These are phyloP conservation scores for Pythium vanterpoolii DNA, from an alignment of 352 stramenopile genomes.

Conservation along the genomic window DNA sequence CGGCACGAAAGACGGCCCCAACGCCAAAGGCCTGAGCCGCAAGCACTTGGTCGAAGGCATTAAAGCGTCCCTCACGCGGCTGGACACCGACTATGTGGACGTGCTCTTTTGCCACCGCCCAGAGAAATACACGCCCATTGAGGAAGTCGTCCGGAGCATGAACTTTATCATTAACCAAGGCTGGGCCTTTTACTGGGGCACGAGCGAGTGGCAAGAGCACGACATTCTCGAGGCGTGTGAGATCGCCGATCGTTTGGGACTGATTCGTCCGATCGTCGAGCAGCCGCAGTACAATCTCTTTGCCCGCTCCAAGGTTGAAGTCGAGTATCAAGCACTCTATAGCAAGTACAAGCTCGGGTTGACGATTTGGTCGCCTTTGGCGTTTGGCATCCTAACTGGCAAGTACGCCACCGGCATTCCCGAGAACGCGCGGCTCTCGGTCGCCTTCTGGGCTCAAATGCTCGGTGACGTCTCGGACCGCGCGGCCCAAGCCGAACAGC, in stretches of 20 bases:
- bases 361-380: slow-evolving; percentile 46
- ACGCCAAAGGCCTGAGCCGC: slow-evolving; percentile 28
- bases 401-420: slow-evolving; percentile 47
- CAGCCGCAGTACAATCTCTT: slow-evolving; percentile 61
- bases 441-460: too few relatives aligned
- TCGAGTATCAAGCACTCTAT: slow-evolving; percentile 42
- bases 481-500: slow-evolving; percentile 14
- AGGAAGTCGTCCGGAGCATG: slow-evolving; percentile 53
- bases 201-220: slow-evolving; percentile 41
- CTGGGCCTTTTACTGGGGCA: slow-evolving; percentile 52
- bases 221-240: slow-evolving; percentile 41
- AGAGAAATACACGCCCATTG: slow-evolving; percentile 33
- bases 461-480: slow-evolving; percentile 15
- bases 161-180: slow-evolving; percentile 37
- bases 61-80: slow-evolving; percentile 34
- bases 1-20: too few relatives aligned
- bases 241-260: slow-evolving; percentile 30
- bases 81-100: slow-evolving; percentile 46
- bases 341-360: slow-evolving; percentile 39
- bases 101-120: slow-evolving; percentile 37
- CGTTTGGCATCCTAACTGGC: slow-evolving; percentile 47
- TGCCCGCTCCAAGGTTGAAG: slow-evolving; percentile 23
- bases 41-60: slow-evolving; percentile 52
- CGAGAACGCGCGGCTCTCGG: slow-evolving; percentile 27
- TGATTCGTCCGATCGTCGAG: slow-evolving; percentile 35